Evolutionary conservation across 1,284 basidiomycete genomes (phyloP).

Genomic region (Coriolopsis trogii): DNA sequence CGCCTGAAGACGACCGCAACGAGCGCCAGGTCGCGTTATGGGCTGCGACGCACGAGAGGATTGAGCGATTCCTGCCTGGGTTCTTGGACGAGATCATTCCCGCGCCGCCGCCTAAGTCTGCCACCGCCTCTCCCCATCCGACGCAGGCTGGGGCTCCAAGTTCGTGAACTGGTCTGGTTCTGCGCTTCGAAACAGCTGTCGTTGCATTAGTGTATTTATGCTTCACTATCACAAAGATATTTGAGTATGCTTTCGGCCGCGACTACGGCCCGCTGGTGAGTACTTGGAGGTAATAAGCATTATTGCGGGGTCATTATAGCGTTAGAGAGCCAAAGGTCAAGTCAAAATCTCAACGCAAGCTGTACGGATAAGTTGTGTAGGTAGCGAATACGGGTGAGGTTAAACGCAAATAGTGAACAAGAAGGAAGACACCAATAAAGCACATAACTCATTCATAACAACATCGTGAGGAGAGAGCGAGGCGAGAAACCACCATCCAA

Average conservation of each 20-base stretch:
- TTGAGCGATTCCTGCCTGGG: slow-evolving; percentile 88
- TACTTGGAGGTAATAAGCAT: slow-evolving; percentile 18
- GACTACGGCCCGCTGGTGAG: no score
- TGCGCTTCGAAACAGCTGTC: slow-evolving; percentile 3
- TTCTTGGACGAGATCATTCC: slow-evolving; percentile 78
- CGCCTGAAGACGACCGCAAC: slow-evolving; percentile 53
- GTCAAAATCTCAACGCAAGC: slow-evolving; percentile 16
- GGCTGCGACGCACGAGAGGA: slow-evolving; percentile 80
- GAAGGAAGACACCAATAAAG: slow-evolving; percentile 5
- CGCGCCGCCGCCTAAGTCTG: slow-evolving; percentile 37
- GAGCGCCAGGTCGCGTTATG: slow-evolving; percentile 79
- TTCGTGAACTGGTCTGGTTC: not conserved
- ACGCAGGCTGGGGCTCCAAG: not conserved
- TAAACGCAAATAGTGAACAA: not conserved
- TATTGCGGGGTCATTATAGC: slow-evolving; percentile 22
- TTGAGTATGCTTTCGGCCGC: not conserved
- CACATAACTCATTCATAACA: slow-evolving; percentile 29
- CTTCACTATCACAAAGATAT: slow-evolving; percentile 2
- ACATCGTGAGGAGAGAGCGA: slow-evolving; percentile 12
- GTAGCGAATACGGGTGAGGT: slow-evolving; percentile 9
- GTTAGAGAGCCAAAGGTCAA: slow-evolving; percentile 7
- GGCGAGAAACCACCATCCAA: slow-evolving; percentile 13
- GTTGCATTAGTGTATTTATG: slow-evolving; percentile 19
- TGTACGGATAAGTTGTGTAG: slow-evolving; percentile 17
- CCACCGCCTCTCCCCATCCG: slow-evolving; percentile 3